Evolutionary conservation across 176 grass and related monocot species (phyloP).

Genomic region (Zea luxurians): DNA sequence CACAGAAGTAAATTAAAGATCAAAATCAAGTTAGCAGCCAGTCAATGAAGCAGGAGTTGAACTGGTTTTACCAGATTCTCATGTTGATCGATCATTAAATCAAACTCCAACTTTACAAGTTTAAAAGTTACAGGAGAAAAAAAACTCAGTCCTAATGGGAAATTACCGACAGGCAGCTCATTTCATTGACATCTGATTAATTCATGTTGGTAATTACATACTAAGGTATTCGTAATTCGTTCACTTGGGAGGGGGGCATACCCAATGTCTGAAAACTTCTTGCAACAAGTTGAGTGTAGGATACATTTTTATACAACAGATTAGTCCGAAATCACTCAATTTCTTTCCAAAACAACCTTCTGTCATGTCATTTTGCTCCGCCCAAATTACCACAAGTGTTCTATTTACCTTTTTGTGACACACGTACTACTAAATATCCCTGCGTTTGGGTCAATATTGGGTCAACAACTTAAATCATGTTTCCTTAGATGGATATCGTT

Average conservation of each 20-base stretch:
- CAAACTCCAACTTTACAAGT: background rate
- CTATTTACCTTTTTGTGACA: background rate
- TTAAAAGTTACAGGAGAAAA: background rate
- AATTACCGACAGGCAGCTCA: background rate
- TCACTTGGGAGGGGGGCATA: background rate
- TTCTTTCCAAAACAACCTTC: background rate
- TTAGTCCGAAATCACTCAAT: background rate
- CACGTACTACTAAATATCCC: background rate
- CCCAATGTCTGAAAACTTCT: background rate
- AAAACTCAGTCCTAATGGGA: background rate
- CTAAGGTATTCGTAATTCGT: background rate
- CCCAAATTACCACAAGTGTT: background rate
- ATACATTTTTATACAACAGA: background rate
- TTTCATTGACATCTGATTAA: background rate
- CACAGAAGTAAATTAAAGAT: background rate
- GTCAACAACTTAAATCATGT: conserved; percentile 3
- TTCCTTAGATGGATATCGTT: conserved; percentile 2
- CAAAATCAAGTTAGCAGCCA: background rate
- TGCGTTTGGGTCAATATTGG: background rate
- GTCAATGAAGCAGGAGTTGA: background rate
- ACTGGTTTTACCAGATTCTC: background rate
- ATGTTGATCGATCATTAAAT: background rate
- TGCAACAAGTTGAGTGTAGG: background rate
- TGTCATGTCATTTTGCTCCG: background rate
- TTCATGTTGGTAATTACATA: background rate